Evolutionary conservation across 1,284 basidiomycete species (phyloP).

Genomic region (Ustilago shanxiensis): DNA sequence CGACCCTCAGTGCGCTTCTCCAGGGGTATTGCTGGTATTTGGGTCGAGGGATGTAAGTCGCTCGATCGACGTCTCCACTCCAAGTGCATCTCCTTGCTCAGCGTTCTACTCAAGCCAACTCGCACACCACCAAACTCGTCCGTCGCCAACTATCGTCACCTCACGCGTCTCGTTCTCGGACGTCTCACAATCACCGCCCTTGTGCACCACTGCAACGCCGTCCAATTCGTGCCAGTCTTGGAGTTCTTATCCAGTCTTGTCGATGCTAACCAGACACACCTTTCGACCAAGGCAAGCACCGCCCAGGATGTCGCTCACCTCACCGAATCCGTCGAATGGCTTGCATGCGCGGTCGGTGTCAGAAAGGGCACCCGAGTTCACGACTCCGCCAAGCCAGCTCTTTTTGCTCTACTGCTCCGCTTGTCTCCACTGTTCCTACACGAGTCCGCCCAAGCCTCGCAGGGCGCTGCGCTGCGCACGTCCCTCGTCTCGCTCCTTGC

Average conservation of each 20-base stretch:
- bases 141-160: slow-evolving; percentile 32
- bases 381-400: slow-evolving; percentile 47
- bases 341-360: slow-evolving; percentile 57
- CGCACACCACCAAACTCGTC: slow-evolving; percentile 16
- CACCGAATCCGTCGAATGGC: slow-evolving; percentile 55
- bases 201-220: slow-evolving; percentile 59
- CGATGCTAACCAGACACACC: slow-evolving; percentile 25
- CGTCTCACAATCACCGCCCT: slow-evolving; percentile 60
- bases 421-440: slow-evolving; percentile 45
- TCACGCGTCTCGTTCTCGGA: slow-evolving; percentile 50
- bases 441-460: slow-evolving; percentile 16
- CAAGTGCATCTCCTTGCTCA: slow-evolving; percentile 41
- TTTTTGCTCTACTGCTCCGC: slow-evolving; percentile 53
- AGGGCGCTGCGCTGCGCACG: slow-evolving; percentile 30
- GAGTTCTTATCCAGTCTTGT: slow-evolving; percentile 50
- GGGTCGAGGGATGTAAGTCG: slow-evolving; percentile 65
- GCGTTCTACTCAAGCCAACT: slow-evolving; percentile 34
- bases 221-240: slow-evolving; percentile 52
- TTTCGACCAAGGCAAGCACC: neutral
- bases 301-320: slow-evolving; percentile 24
- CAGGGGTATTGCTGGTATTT: slow-evolving; percentile 64
- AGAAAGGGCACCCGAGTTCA: slow-evolving; percentile 64
- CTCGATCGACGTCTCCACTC: slow-evolving; percentile 61
- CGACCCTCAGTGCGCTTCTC: slow-evolving; percentile 49
- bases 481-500: slow-evolving; percentile 55